Conservation (phyloP, 345 rosid genomes). For the Murraya koenigii region DNA sequence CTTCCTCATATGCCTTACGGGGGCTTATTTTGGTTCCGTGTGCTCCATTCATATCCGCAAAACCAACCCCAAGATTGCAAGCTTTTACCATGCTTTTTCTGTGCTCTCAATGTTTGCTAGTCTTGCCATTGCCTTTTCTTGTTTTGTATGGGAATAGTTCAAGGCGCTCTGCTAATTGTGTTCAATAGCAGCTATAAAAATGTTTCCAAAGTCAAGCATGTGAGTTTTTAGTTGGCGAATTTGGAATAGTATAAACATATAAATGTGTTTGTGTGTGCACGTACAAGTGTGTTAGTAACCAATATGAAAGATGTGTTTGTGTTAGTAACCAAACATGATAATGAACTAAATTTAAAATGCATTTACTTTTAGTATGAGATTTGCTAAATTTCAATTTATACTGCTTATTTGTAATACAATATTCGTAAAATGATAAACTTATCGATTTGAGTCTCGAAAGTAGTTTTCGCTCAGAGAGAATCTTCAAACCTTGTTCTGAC, state of each 20-base stretch:
- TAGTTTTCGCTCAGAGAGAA: no score
- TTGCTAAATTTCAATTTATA: no score
- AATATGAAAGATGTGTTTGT: background rate
- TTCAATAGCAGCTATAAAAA: background rate
- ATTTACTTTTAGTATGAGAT: no score
- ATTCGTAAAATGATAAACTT: no score
- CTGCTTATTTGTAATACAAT: no score
- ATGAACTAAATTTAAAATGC: no score
- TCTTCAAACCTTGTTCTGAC: no score
- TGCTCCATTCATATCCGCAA: conserved; percentile 6
- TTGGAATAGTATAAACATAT: background rate
- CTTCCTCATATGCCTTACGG: background rate
- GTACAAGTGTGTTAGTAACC: background rate
- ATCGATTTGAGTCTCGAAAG: no score
- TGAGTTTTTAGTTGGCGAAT: no score
- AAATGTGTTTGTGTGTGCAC: background rate
- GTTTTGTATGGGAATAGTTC: background rate
- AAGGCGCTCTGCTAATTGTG: background rate
- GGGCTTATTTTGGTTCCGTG: background rate
- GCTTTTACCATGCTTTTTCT: background rate
- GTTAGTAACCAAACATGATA: no score
- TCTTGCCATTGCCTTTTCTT: background rate
- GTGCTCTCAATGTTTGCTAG: background rate
- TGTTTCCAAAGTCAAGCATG: background rate
- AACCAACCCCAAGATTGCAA: background rate